Evolutionary conservation across 164 flowering plant species (phyloP).

Genomic region (Nymphaea thermarum): DNA sequence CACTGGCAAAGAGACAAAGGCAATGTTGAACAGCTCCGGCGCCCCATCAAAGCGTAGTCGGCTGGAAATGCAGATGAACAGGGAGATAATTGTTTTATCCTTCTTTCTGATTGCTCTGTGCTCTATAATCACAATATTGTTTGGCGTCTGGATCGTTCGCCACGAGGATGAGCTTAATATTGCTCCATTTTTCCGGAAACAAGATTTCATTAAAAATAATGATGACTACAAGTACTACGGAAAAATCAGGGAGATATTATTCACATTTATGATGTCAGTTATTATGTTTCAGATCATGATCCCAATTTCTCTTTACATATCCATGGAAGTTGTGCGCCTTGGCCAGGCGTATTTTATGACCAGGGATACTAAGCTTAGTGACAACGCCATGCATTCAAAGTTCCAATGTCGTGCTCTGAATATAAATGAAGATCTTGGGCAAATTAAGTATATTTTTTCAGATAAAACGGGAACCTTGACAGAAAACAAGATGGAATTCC

Average conservation of each 20-base stretch:
- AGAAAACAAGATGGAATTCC: constrained; percentile 99
- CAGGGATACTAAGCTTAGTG: constrained; percentile 49
- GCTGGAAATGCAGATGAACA: constrained; percentile 81
- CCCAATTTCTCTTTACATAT: constrained; percentile 93
- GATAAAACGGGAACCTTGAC: constrained; percentile 98
- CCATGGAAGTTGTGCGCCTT: constrained; percentile 95
- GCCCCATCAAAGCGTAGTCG: constrained; percentile 94
- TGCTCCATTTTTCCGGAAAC: constrained; percentile 55
- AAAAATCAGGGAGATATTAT: constrained; percentile 65
- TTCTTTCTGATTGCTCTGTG: constrained; percentile 59
- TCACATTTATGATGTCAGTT: constrained; percentile 82
- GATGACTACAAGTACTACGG: constrained; percentile 56
- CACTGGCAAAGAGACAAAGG: constrained; percentile 88
- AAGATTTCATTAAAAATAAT: constrained; percentile 28
- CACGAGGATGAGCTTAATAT: constrained; percentile 40
- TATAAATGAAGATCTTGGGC: constrained; percentile 97
- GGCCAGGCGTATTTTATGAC: constrained; percentile 99
- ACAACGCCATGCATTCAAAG: constrained; percentile 56
- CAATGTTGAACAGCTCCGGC: constrained; percentile 92
- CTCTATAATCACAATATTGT: constrained; percentile 42
- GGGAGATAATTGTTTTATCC: constrained; percentile 72
- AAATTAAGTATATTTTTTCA: constrained; percentile 83
- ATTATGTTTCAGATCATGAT: constrained; percentile 97
- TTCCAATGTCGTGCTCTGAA: constrained; percentile 96
- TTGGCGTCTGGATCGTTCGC: constrained; percentile 66